Evolutionary conservation across 2,329 filamentous ascomycete genomes (phyloP).

Genomic region (Cadophora luteo-olivacea): DNA sequence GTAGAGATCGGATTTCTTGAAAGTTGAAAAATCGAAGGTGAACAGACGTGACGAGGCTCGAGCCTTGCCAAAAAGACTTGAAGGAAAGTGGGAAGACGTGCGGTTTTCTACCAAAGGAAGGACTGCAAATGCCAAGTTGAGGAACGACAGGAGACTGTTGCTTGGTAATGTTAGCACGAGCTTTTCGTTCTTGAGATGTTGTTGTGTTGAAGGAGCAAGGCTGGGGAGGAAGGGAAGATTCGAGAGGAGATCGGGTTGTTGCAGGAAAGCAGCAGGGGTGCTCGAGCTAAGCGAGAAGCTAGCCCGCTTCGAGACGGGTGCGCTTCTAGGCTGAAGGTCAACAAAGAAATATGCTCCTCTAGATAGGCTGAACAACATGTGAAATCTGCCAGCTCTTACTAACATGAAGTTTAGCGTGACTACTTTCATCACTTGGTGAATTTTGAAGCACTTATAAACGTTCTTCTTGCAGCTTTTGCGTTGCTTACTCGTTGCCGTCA

Average conservation of each 20-base stretch:
- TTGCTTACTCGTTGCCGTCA: no score
- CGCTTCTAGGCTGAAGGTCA: neutral
- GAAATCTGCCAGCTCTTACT: neutral
- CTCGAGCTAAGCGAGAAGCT: neutral
- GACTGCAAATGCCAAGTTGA: neutral
- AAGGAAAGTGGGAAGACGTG: neutral
- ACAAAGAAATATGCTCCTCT: neutral
- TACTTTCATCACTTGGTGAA: no score
- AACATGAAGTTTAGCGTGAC: neutral
- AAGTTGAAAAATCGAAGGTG: neutral
- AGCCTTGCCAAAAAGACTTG: neutral
- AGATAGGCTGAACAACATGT: neutral
- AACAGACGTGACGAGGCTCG: neutral
- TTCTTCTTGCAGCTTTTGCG: no score
- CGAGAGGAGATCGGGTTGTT: neutral
- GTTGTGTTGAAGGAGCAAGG: neutral
- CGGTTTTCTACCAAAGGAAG: neutral
- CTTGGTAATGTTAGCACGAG: neutral
- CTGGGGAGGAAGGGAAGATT: neutral
- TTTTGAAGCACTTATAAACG: no score
- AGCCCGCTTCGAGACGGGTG: neutral
- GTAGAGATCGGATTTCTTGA: neutral
- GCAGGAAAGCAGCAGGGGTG: neutral
- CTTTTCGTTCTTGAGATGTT: neutral
- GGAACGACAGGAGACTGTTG: neutral